A percentile compares a stretch with the other conserved stretches of the same genome.
phyloP scores from a whole-genome alignment of 208 protist genomes.

The Trypanosomatidae sp. region DNA sequence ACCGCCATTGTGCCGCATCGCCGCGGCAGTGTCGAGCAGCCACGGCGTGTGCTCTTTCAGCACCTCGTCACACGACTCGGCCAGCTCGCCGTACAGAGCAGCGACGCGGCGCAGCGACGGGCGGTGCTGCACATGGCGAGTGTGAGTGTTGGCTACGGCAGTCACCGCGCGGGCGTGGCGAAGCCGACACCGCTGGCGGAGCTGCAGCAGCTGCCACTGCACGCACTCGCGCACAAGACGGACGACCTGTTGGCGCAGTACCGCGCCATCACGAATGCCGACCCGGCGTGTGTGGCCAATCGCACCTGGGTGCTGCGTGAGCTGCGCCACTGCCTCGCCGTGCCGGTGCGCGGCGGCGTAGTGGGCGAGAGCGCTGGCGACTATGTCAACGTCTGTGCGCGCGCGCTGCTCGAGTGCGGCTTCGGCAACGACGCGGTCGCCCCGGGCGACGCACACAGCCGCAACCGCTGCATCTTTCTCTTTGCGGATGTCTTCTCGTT shows the following conservation, averaged over 20 bases:
- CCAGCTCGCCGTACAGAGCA: constrained; percentile 57
- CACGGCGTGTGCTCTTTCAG: constrained; percentile 63
- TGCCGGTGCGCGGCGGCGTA: constrained; percentile 43
- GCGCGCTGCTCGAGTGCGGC: constrained; percentile 43
- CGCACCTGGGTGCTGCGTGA: constrained; percentile 77
- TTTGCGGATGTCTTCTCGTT: constrained; percentile 79
- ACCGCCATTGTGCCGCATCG: constrained; percentile 76
- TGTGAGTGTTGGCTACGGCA: constrained; percentile 62
- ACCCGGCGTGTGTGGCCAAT: constrained; percentile 43
- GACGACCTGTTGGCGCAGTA: constrained; percentile 62
- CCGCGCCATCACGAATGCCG: constrained; percentile 22
- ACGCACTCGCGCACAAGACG: constrained; percentile 50
- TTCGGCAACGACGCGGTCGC: constrained; percentile 26
- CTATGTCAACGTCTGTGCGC: constrained; percentile 46
- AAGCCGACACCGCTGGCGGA: constrained; percentile 60
- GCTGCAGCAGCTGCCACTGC: constrained; percentile 39
- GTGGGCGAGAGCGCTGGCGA: constrained; percentile 28
- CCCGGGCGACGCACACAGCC: constrained; percentile 27
- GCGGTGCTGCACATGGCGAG: constrained; percentile 66
- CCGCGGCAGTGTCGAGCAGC: constrained; percentile 62
- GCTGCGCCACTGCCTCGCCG: constrained; percentile 59
- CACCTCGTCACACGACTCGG: constrained; percentile 60
- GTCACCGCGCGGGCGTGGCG: constrained; percentile 18
- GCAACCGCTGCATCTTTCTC: constrained; percentile 76
- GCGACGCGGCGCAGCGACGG: constrained; percentile 43